Evolutionary conservation across 1,284 basidiomycete genomes (phyloP), one percentile per base, ranked within the genome.

Genomic region (Moesziomyces sp.): DNA sequence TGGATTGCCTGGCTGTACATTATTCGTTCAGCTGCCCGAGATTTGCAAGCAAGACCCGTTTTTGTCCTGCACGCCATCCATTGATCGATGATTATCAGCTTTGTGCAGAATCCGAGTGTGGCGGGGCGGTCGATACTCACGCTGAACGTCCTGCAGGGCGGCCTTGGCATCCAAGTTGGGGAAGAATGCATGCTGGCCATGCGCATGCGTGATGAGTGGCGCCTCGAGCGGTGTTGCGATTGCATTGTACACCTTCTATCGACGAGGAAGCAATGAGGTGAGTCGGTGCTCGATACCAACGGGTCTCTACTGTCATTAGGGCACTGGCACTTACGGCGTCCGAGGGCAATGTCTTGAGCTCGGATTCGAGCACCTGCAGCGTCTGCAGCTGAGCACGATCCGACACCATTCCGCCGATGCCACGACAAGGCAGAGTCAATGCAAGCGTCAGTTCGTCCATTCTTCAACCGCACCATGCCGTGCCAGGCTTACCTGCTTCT

Each of bases 201-300:
- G 68, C 8, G 68, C 61, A 44, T 71, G 68, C 30, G 68, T 11
- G 18, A 71, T 71, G 57, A 61, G 47, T 4, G 47, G 50, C 3
- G 68, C 38, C 38, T 65, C 58, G 38, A 65, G 51, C 30, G 51
- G 51, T 16, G 57, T 54, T 2, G 61, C 30, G n/a, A 65, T 59
- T 7, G 68, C 52, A 42, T 52, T 65, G 62, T 71, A 71, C 9
- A 71, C 62, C 18, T 71, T 65, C 68, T 71, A 43, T 45, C 14
- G 14, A 38, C 16, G 35, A 3, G 5, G 13, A 14, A 38, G 30
- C 35, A 38, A 18, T 14, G 14, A 38, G 3, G 16, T 38, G 14
- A 38, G 35, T 16, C 16, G 16, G 4, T 11, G 35, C 35, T 38
- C 14, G 5, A 38, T 11, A 18, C 6, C 13, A 6, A 4, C 16